These are phyloP conservation scores for Sordariomycetes sp. DNA, from an alignment of 2,329 filamentous ascomycete genomes.

Conservation along the genomic window DNA sequence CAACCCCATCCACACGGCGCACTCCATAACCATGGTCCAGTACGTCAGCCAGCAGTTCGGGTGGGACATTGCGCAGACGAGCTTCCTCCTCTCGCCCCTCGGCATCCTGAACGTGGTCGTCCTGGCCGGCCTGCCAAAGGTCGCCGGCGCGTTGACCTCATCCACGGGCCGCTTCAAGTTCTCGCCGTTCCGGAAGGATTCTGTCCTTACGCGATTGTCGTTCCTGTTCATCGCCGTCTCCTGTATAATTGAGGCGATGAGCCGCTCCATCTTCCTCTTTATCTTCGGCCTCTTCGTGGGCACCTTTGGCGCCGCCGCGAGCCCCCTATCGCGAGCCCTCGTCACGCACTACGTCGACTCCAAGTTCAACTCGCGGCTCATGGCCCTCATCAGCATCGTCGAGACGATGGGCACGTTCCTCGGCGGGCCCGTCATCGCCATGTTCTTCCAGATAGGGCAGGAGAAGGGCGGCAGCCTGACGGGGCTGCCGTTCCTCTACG, in stretches of 20 bases:
- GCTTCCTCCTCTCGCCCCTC: slow-evolving; percentile 27
- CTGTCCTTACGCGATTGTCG: slow-evolving; percentile 22
- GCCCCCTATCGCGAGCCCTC: slow-evolving; percentile 26
- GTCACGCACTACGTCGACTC: slow-evolving; percentile 25
- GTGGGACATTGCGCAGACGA: slow-evolving; percentile 29
- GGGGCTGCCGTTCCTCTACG: slow-evolving; percentile 28
- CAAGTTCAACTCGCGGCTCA: slow-evolving; percentile 26
- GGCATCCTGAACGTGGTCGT: slow-evolving; percentile 26
- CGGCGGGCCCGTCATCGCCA: slow-evolving; percentile 27
- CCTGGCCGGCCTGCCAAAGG: slow-evolving; percentile 22
- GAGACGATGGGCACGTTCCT: slow-evolving; percentile 27
- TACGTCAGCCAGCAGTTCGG: slow-evolving; percentile 32
- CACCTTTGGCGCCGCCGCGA: slow-evolving; percentile 25
- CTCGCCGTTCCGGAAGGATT: slow-evolving; percentile 24
- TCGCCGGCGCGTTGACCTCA: slow-evolving; percentile 19
- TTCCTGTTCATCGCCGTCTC: slow-evolving; percentile 19
- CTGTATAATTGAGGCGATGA: slow-evolving; percentile 21
- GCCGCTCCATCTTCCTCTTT: slow-evolving; percentile 20
- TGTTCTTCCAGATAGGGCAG: slow-evolving; percentile 24
- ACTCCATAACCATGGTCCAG: slow-evolving; percentile 24
- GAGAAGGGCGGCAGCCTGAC: slow-evolving; percentile 22
- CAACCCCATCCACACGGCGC: slow-evolving; percentile 22
- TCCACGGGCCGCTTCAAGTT: slow-evolving; percentile 17
- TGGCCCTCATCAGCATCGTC: slow-evolving; percentile 27
- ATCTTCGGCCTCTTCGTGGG: slow-evolving; percentile 23